Conservation (phyloP, 2,329 filamentous ascomycete species). For the Aspergillus fumigatiaffinis region DNA sequence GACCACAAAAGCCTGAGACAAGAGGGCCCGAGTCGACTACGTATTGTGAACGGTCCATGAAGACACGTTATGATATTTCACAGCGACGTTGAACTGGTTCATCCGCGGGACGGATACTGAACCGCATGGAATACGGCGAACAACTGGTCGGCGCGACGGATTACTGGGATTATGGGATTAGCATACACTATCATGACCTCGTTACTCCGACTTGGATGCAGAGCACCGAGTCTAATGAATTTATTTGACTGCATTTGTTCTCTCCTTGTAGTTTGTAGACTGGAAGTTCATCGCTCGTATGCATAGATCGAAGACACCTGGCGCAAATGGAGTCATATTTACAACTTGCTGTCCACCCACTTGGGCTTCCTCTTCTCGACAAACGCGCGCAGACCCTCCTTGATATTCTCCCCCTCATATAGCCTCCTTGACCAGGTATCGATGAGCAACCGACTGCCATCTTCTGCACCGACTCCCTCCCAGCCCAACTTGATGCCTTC, state of each 20-base stretch:
- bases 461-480: conserved; percentile 64
- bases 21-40: conserved; percentile 26
- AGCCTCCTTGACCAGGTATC: conserved; percentile 58
- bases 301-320: background rate
- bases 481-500: conserved; percentile 69
- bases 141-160: conserved; percentile 24
- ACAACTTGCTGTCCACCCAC: conserved; percentile 51
- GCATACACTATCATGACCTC: conserved; percentile 18
- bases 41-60: conserved; percentile 21
- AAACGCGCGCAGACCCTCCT: conserved; percentile 70
- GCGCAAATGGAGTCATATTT: background rate
- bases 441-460: conserved; percentile 56
- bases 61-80: conserved; percentile 6
- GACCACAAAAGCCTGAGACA: conserved; percentile 10
- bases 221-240: conserved; percentile 16
- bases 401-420: conserved; percentile 66
- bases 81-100: conserved; percentile 17
- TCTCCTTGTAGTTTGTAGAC: background rate
- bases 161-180: conserved; percentile 17
- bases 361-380: conserved; percentile 68
- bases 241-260: conserved; percentile 4
- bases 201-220: conserved; percentile 14
- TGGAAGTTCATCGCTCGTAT: background rate
- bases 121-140: conserved; percentile 31
- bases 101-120: conserved; percentile 24